These are phyloP conservation scores for Hygrophoropsis aurantiaca DNA, from an alignment of 768 basidiomycete genomes.

Conservation along the genomic window DNA sequence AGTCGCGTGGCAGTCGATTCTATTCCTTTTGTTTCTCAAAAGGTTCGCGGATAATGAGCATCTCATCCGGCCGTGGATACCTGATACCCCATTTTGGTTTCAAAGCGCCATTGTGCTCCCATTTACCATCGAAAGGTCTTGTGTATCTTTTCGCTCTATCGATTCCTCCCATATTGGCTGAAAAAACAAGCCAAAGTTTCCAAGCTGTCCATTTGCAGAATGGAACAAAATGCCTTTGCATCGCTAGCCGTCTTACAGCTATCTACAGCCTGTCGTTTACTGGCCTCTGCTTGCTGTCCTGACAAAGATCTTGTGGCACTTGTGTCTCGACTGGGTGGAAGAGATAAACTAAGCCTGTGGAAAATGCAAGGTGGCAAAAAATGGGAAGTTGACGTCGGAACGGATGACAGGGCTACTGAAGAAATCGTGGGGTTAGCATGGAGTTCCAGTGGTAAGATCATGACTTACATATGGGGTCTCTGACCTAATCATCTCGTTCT, in stretches of 20 bases:
- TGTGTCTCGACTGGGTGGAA: conserved; percentile 63
- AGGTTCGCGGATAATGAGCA: no score
- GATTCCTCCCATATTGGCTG: no score
- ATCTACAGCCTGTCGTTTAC: conserved; percentile 55
- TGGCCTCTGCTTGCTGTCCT: conserved; percentile 72
- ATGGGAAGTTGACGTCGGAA: conserved; percentile 77
- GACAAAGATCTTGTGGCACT: conserved; percentile 80
- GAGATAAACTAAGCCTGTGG: conserved; percentile 75
- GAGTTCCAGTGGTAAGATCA: conserved; percentile 74
- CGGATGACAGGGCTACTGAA: conserved; percentile 41
- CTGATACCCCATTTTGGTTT: no score
- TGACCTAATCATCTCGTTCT: conserved; percentile 6
- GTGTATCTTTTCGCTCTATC: no score
- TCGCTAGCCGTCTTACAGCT: conserved; percentile 57
- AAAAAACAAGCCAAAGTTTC: no score
- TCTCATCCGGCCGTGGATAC: no score
- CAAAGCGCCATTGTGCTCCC: no score
- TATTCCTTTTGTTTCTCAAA: no score
- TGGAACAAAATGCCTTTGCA: conserved; percentile 50
- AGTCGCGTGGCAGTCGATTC: no score
- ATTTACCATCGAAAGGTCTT: no score
- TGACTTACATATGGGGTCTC: not conserved
- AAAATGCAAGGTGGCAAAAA: conserved; percentile 77
- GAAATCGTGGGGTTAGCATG: conserved; percentile 65
- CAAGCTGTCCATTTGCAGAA: conserved; percentile 11